Evolutionary conservation across 106 monocot genomes (phyloP), one percentile per base, ranked within the genome.

Genomic region (Platanthera zijinensis): DNA sequence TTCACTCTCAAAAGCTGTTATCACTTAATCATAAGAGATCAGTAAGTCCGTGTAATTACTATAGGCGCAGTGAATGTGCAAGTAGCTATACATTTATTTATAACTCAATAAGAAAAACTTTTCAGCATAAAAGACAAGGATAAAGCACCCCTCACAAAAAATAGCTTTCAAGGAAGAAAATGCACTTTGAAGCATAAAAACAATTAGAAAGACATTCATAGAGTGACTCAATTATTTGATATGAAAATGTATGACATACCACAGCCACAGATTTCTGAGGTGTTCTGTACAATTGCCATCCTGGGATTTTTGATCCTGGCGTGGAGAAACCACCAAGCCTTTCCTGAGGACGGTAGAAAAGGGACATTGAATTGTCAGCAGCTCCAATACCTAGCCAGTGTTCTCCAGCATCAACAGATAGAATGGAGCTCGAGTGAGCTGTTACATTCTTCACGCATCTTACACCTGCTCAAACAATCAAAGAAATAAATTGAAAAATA

Each of bases 321-420:
- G 74, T 87, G 32, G 97, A 85, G 80, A 99, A 94, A 57, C 97
- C 84, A 67, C 93, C 92, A 28, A 88, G 86, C 80, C 94, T 92
- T 84, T 99, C 97, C 83, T 99, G 97, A 78, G 94, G 94, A 14
- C 92, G 89, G 63, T 99, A 92, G 76, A 92, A 99, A 66, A 99
- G 86, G 56, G 97, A 94, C 97, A 99, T 90, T 3, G 97, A 99
- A 80, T 99, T 99, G 74, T 99, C 97, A 39, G 94, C 94, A 50
- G 94, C 97, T n/a, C 97, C 97, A 84, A 99, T 85, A 3, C 94
- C 97, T 39, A 99, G 87, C 97, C 97, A 99, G 74, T 94, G 87
- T 66, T 94, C 97, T 52, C 89, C 88, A 72, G 97, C 97, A 83
- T 85, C 92, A 21, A 99, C 87, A 51, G 97, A 99, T 54, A 99